phyloP scores from a whole-genome alignment of 140 eudicot species.

The Cichorium intybus region DNA sequence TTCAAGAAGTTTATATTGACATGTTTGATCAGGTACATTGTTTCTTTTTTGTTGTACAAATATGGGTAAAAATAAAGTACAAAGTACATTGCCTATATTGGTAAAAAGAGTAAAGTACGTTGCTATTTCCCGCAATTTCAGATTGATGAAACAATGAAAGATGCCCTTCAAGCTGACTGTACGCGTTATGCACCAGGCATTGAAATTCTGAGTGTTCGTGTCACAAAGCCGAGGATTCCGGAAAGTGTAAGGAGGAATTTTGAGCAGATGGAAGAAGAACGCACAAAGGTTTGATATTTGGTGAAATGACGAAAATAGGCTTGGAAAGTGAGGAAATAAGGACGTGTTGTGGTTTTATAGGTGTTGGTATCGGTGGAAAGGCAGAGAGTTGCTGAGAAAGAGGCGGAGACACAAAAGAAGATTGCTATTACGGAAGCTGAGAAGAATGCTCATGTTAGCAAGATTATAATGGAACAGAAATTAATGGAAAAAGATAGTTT shows the following conservation, averaged over 20 bases:
- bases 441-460: conserved; percentile 82
- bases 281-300: conserved; percentile 60
- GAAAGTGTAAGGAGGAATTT: conserved; percentile 72
- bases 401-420: conserved; percentile 93
- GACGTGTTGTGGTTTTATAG: conserved; percentile 28
- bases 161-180: conserved; percentile 96
- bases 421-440: conserved; percentile 93
- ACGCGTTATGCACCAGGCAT: conserved; percentile 97
- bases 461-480: conserved; percentile 87
- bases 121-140: conserved; percentile 28
- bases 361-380: conserved; percentile 81
- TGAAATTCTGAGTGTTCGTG: conserved; percentile 88
- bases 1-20: conserved; percentile 93
- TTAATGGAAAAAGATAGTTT: conserved; percentile 82
- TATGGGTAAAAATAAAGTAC: too few relatives aligned
- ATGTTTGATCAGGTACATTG: conserved; percentile 98
- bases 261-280: conserved; percentile 95
- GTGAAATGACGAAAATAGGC: not conserved
- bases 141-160: conserved; percentile 96
- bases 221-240: conserved; percentile 87
- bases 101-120: too few relatives aligned
- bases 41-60: too few relatives aligned
- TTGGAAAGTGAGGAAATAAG: not conserved
- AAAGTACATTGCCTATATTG: not conserved
- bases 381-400: conserved; percentile 91